phyloP scores from a whole-genome alignment of 1,139 yeast genomes.

The Kurtzmaniella quercitrusa region DNA sequence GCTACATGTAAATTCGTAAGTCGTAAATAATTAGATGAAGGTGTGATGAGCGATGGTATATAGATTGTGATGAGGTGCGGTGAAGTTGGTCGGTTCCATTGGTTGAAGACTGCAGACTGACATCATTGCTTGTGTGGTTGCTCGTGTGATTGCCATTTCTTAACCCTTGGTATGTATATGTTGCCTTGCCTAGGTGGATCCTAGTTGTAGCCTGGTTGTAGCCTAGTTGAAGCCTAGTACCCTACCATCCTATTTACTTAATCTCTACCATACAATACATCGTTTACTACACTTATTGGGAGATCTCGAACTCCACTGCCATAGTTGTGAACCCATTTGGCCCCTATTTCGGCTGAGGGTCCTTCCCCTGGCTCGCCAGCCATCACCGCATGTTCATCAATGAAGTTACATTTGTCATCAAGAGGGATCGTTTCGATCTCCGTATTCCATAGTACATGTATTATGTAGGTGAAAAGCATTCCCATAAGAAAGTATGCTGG shows the following conservation, averaged over 20 bases:
- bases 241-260: background rate
- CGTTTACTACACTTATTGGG: constrained; percentile 68
- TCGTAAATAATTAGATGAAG: too few relatives aligned
- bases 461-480: constrained; percentile 69
- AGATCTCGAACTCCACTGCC: constrained; percentile 85
- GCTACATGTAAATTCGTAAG: too few relatives aligned
- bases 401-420: constrained; percentile 57
- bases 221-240: too few relatives aligned
- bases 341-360: constrained; percentile 13
- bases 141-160: too few relatives aligned
- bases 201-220: too few relatives aligned
- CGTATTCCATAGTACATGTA: constrained; percentile 64
- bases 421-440: constrained; percentile 65
- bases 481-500: constrained; percentile 67
- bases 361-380: constrained; percentile 21
- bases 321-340: constrained; percentile 43
- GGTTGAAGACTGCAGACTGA: too few relatives aligned
- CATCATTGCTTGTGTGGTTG: too few relatives aligned
- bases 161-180: too few relatives aligned
- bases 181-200: too few relatives aligned
- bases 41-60: too few relatives aligned
- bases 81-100: too few relatives aligned
- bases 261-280: constrained; percentile 48
- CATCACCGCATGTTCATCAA: constrained; percentile 62
- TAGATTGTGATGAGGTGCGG: too few relatives aligned